Evolutionary conservation across 306 rosid species (phyloP).

Genomic region (Fragaria ananassa): DNA sequence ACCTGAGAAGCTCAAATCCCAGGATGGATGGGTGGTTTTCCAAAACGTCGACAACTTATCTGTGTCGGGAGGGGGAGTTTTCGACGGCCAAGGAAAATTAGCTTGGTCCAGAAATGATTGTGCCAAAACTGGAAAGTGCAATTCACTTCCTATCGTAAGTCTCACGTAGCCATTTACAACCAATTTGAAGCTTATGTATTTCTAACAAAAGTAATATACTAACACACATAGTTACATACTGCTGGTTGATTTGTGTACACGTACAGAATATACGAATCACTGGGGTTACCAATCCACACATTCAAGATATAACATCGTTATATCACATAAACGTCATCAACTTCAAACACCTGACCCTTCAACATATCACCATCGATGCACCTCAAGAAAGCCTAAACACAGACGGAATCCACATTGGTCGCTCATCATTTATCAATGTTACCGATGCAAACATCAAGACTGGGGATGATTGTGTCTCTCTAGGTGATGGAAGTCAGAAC

Average conservation of each 20-base stretch:
- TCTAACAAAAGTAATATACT: background rate
- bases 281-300: background rate
- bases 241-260: background rate
- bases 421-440: slow-evolving; percentile 13
- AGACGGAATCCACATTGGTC: slow-evolving; percentile 30
- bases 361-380: slow-evolving; percentile 16
- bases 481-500: slow-evolving; percentile 29
- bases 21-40: slow-evolving; percentile 24
- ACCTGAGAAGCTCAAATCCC: background rate
- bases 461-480: slow-evolving; percentile 27
- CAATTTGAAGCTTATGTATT: background rate
- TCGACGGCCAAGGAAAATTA: slow-evolving; percentile 32
- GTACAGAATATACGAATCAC: slow-evolving; percentile 6
- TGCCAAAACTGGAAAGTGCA: slow-evolving; percentile 19
- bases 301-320: slow-evolving; percentile 4
- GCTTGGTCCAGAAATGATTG: slow-evolving; percentile 29
- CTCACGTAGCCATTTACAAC: background rate
- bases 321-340: slow-evolving; percentile 17
- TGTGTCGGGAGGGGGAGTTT: slow-evolving; percentile 22
- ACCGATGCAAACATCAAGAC: slow-evolving; percentile 11
- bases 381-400: slow-evolving; percentile 22
- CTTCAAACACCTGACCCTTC: slow-evolving; percentile 15
- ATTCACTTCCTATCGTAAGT: slow-evolving; percentile 12
- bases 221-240: background rate
- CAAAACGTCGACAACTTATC: slow-evolving; percentile 6